Conservation (phyloP, 2,329 filamentous ascomycete species). For the Albifimbria verrucaria region DNA sequence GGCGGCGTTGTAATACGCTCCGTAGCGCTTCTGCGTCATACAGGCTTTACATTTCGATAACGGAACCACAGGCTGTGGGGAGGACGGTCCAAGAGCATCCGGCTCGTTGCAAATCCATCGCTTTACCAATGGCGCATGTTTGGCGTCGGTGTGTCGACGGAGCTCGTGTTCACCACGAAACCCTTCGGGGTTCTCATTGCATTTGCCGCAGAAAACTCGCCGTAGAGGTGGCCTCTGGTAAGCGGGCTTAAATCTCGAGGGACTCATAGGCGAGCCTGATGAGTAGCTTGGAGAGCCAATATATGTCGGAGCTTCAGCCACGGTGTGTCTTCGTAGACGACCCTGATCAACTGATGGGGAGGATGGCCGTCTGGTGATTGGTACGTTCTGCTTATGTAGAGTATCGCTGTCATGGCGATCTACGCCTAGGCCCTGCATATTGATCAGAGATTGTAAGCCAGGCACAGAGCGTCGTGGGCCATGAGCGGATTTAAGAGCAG, state of each 20-base stretch:
- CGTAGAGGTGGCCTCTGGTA: slow-evolving; percentile 58
- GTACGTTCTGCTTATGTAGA: background rate
- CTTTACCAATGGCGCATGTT: slow-evolving; percentile 52
- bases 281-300: slow-evolving; percentile 31
- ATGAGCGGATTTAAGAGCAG: slow-evolving; percentile 3
- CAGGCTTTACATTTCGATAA: slow-evolving; percentile 56
- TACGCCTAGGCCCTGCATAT: background rate
- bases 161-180: slow-evolving; percentile 91
- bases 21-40: slow-evolving; percentile 53
- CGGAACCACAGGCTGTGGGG: slow-evolving; percentile 47
- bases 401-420: background rate
- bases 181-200: slow-evolving; percentile 77
- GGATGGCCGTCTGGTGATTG: background rate
- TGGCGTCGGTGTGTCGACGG: slow-evolving; percentile 61
- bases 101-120: slow-evolving; percentile 56
- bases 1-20: slow-evolving; percentile 57
- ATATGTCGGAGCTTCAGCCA: slow-evolving; percentile 43
- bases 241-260: slow-evolving; percentile 31
- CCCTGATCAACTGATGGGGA: slow-evolving; percentile 10
- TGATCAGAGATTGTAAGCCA: background rate
- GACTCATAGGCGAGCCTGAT: slow-evolving; percentile 40
- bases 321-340: slow-evolving; percentile 38
- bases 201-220: slow-evolving; percentile 74
- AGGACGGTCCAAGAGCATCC: slow-evolving; percentile 29
- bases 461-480: slow-evolving; percentile 8